Conservation (phyloP, 176 grass and related monocot genomes). For the bread wheat (Triticum aestivum) region DNA sequence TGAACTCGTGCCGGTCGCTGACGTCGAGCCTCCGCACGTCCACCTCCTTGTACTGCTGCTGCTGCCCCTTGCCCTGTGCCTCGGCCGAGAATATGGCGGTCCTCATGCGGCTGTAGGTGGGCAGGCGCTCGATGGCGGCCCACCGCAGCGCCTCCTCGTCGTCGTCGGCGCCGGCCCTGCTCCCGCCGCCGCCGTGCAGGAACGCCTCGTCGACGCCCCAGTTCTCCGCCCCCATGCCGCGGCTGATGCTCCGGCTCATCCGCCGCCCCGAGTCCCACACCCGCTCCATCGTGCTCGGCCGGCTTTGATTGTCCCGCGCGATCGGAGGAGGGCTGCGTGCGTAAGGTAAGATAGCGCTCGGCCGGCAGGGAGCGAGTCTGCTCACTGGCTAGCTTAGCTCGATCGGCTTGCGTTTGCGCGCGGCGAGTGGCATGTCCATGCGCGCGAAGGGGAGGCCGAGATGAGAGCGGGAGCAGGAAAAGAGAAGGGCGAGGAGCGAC, state of each 20-base stretch:
- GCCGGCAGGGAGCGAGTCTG: not conserved
- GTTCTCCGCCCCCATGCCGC: slow-evolving; percentile 74
- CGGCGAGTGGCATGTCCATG: not conserved
- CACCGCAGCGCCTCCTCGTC: slow-evolving; percentile 93
- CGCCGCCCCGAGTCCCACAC: slow-evolving; percentile 81
- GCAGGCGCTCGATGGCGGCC: slow-evolving; percentile 86
- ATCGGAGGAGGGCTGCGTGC: not conserved
- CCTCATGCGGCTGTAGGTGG: slow-evolving; percentile 78
- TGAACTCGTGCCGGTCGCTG: slow-evolving; percentile 86
- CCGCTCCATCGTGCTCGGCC: slow-evolving; percentile 49
- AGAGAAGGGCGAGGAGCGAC: not conserved
- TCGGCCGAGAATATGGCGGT: slow-evolving; percentile 63
- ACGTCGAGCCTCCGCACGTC: slow-evolving; percentile 73
- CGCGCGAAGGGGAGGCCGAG: not conserved
- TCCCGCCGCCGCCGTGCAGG: slow-evolving; percentile 16
- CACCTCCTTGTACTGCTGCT: slow-evolving; percentile 67
- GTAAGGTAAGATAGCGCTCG: too few relatives aligned
- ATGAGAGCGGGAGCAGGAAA: not conserved
- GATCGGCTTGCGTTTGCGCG: not conserved
- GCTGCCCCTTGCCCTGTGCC: not conserved
- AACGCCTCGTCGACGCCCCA: slow-evolving; percentile 94
- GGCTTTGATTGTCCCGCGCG: too few relatives aligned
- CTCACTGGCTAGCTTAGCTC: not conserved
- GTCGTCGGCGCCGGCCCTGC: slow-evolving; percentile 29
- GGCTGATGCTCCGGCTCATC: slow-evolving; percentile 65